Conservation (phyloP, 2,329 filamentous ascomycete genomes). For the Dothideomycetes sp. region DNA sequence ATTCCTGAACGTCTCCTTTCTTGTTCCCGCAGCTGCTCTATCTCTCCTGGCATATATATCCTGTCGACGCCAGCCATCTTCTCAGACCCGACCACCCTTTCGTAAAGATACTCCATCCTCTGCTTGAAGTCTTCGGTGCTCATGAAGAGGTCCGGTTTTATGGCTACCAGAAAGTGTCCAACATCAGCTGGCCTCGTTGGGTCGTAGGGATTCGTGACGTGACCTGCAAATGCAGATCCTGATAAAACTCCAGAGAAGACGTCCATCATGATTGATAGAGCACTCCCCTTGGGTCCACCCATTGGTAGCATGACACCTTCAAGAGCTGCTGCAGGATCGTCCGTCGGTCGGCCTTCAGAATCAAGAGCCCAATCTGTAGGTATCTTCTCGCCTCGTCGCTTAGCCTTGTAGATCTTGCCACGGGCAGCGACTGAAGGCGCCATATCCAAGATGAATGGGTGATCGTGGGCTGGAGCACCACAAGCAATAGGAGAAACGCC, state of each 20-base stretch:
- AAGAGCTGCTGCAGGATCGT: conserved; percentile 59
- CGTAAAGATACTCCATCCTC: conserved; percentile 50
- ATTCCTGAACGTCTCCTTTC: conserved; percentile 37
- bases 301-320: conserved; percentile 77
- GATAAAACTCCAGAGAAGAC: conserved; percentile 74
- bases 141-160: conserved; percentile 31
- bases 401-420: conserved; percentile 61
- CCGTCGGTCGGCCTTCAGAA: conserved; percentile 45
- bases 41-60: conserved; percentile 51
- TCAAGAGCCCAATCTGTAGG: conserved; percentile 65
- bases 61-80: conserved; percentile 45
- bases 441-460: conserved; percentile 63
- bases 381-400: conserved; percentile 55
- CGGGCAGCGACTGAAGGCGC: conserved; percentile 56
- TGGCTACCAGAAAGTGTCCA: conserved; percentile 28
- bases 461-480: conserved; percentile 53
- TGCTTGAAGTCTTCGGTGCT: conserved; percentile 25
- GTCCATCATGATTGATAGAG: conserved; percentile 76
- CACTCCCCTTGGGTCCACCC: conserved; percentile 76
- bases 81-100: conserved; percentile 39
- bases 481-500: conserved; percentile 65
- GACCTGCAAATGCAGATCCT: conserved; percentile 67
- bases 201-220: conserved; percentile 64
- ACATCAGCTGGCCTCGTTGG: conserved; percentile 44
- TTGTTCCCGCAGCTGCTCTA: conserved; percentile 44